Conservation (phyloP, 495 filamentous ascomycete species). For the Penicillium arizonense region DNA sequence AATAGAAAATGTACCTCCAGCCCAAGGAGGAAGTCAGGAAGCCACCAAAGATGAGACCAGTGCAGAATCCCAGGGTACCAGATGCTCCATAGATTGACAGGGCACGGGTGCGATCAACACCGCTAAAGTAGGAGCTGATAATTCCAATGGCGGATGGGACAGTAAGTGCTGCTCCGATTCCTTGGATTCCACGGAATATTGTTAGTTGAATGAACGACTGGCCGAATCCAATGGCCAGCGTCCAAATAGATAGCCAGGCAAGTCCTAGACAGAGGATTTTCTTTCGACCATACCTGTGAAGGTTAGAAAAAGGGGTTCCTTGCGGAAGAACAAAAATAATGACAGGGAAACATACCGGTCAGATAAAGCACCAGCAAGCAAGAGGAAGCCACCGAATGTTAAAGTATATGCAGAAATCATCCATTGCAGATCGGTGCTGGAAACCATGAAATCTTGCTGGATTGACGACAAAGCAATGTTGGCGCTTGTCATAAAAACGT, state of each 20-base stretch:
- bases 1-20: slow-evolving; percentile 38
- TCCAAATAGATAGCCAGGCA: slow-evolving; percentile 35
- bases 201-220: slow-evolving; percentile 36
- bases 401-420: slow-evolving; percentile 41
- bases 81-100: slow-evolving; percentile 37
- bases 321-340: too few species aligned
- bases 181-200: slow-evolving; percentile 35
- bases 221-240: slow-evolving; percentile 35
- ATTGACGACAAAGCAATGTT: slow-evolving; percentile 38
- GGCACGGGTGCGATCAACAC: slow-evolving; percentile 31
- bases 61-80: slow-evolving; percentile 37
- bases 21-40: slow-evolving; percentile 37
- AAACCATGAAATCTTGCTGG: slow-evolving; percentile 33
- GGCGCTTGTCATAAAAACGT: slow-evolving; percentile 41
- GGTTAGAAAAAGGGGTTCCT: neutral
- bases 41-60: slow-evolving; percentile 36
- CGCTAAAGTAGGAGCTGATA: slow-evolving; percentile 39
- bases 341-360: slow-evolving; percentile 26
- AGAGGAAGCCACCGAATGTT: slow-evolving; percentile 35
- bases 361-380: slow-evolving; percentile 34
- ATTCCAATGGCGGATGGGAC: slow-evolving; percentile 40
- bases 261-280: slow-evolving; percentile 34
- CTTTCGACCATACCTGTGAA: slow-evolving; percentile 31
- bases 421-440: slow-evolving; percentile 36
- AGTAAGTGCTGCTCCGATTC: slow-evolving; percentile 36